Evolutionary conservation across 139 green algal species (phyloP), one percentile per base, ranked within the genome.

Genomic region (Ettlia oleoabundans): DNA sequence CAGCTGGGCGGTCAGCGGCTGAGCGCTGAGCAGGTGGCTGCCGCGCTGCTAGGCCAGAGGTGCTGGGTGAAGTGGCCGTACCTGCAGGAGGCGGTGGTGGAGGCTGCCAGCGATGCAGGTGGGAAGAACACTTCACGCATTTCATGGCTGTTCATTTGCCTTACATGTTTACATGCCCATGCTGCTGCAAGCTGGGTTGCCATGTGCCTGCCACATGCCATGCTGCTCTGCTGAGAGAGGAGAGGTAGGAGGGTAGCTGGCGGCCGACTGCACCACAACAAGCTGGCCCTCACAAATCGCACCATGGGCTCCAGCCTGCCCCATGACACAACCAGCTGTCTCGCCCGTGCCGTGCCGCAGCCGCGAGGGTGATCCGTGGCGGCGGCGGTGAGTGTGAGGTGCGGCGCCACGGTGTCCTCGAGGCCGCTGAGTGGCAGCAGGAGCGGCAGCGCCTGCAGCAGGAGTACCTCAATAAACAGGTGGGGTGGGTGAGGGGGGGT

Each of bases 41-140:
- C 19, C 21, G 70, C 47, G 28, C 81, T 96, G 63, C 75, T 98
- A 73, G 91, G 91, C 21, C 61, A 90, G 65, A 86, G 93, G 33
- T 93, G 91, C 76, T 97, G 95, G 86, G 87, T 98, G 43, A 91
- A 93, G 76, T 98, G 94, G 94, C 95, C 95, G 0, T 97, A 97
- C 86, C 87, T 98, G 73, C 90, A 92, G 85, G 92, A 94, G 69
- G 89, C 89, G 22, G 67, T 88, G 88, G 87, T 95, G 32, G 78
- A 86, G 51, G 81, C 80, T 1, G 87, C 91, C 37, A 85, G 70
- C 24, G 87, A 93, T 63, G 74, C 78, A 58, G 51, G 78, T 77
- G 41, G n/a, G 38, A 15, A 28, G 22, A 9, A n/a, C n/a, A n/a
- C n/a, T n/a, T n/a, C n/a, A n/a, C n/a, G n/a, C n/a, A n/a, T n/a